These are phyloP conservation scores for Sporisorium exsertum DNA, from an alignment of 1,284 basidiomycete genomes.

Conservation along the genomic window DNA sequence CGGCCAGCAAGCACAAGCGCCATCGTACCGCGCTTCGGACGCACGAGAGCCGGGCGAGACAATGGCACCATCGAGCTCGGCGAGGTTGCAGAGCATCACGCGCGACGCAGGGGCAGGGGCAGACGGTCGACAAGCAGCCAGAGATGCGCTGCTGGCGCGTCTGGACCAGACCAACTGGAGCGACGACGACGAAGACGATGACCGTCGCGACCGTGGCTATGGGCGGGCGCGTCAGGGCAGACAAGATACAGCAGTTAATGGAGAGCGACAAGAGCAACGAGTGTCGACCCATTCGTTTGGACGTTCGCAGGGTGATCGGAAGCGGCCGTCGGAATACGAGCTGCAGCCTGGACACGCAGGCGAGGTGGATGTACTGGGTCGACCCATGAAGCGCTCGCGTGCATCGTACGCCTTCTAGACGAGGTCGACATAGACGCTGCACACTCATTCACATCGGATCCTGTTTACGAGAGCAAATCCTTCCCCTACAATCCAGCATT, in stretches of 20 bases:
- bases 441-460: not conserved
- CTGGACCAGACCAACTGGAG: conserved; percentile 53
- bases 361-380: conserved; percentile 22
- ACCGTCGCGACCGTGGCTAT: not conserved
- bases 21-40: not conserved
- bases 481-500: not conserved
- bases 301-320: conserved; percentile 21
- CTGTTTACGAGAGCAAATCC: not conserved
- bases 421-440: no score
- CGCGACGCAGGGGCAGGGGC: not conserved
- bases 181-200: conserved; percentile 46
- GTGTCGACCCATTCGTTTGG: not conserved
- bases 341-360: conserved; percentile 26
- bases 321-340: conserved; percentile 23
- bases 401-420: conserved; percentile 38
- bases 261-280: conserved; percentile 5
- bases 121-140: conserved; percentile 15
- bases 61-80: conserved; percentile 18
- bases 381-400: conserved; percentile 36
- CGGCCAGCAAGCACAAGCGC: not conserved
- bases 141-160: conserved; percentile 39
- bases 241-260: conserved; percentile 5
- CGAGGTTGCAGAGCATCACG: conserved; percentile 14
- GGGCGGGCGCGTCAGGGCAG: conserved; percentile 13
- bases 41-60: not conserved